phyloP scores from a whole-genome alignment of 208 protist species.

The Leishmania arabica region DNA sequence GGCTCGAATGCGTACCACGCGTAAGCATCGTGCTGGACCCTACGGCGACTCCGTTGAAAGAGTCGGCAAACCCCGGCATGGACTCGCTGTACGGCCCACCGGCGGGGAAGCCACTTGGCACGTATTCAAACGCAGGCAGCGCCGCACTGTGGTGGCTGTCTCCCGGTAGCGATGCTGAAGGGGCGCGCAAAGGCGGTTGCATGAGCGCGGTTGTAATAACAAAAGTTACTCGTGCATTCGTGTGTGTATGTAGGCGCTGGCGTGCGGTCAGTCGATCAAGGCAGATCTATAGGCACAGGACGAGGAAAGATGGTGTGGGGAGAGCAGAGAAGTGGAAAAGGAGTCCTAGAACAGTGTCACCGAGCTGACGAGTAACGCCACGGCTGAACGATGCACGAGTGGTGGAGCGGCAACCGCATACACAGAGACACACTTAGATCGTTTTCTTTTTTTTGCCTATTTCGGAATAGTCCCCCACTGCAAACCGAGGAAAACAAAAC shows the following conservation, averaged over 20 bases:
- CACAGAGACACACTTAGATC: neutral
- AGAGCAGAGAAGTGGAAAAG: neutral
- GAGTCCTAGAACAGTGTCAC: neutral
- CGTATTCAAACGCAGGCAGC: conserved; percentile 10
- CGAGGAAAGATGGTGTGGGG: neutral
- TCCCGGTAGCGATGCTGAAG: neutral
- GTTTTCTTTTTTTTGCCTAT: neutral
- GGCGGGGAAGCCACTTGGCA: conserved; percentile 28
- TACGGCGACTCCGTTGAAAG: neutral
- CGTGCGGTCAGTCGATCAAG: neutral
- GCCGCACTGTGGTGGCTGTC: neutral
- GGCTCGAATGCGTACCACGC: neutral
- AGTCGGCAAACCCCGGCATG: neutral
- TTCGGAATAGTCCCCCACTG: neutral
- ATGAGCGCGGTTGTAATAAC: neutral
- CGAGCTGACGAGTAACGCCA: neutral
- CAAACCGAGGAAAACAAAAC: neutral
- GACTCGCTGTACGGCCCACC: neutral
- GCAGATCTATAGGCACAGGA: neutral
- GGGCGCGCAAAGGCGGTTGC: neutral
- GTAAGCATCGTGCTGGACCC: neutral
- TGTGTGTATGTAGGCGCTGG: neutral
- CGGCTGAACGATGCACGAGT: neutral
- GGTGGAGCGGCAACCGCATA: neutral
- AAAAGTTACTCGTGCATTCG: neutral